Conservation (phyloP, 768 basidiomycete species). For the Myochromella boudieri region DNA sequence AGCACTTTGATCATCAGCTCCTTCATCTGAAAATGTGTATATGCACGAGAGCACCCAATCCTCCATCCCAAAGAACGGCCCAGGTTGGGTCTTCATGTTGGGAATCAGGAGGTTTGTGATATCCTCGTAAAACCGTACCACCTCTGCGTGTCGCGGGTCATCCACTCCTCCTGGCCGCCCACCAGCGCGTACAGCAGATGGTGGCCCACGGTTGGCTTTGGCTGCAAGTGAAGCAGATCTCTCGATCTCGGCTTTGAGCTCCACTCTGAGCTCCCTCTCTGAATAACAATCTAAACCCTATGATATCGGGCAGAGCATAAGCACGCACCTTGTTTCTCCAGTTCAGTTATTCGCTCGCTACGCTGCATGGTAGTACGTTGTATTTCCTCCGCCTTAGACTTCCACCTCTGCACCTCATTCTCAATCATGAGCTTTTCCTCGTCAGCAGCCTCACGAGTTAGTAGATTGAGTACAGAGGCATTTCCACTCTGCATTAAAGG, state of each 20-base stretch:
- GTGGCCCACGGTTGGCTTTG: constrained; percentile 40
- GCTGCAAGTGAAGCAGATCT: constrained; percentile 43
- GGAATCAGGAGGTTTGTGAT: constrained; percentile 77
- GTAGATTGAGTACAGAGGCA: constrained; percentile 55
- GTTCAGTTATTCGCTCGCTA: constrained; percentile 43
- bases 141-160: constrained; percentile 58
- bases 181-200: constrained; percentile 35
- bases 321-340: constrained; percentile 50
- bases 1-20: constrained; percentile 25
- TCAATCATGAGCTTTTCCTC: constrained; percentile 59
- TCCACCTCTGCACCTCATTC: constrained; percentile 45
- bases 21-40: constrained; percentile 52
- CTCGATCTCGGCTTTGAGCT: constrained; percentile 66
- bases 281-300: constrained; percentile 6
- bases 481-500: constrained; percentile 51
- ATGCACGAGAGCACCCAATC: constrained; percentile 67
- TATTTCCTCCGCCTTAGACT: constrained; percentile 41
- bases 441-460: constrained; percentile 74
- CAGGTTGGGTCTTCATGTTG: constrained; percentile 46
- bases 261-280: constrained; percentile 53
- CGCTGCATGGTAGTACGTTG: constrained; percentile 40
- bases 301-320: not conserved
- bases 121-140: constrained; percentile 82
- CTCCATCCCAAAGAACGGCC: constrained; percentile 46
- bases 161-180: constrained; percentile 38